These are phyloP conservation scores for Phytophthora sojae DNA, from an alignment of 352 stramenopile species.

Conservation along the genomic window DNA sequence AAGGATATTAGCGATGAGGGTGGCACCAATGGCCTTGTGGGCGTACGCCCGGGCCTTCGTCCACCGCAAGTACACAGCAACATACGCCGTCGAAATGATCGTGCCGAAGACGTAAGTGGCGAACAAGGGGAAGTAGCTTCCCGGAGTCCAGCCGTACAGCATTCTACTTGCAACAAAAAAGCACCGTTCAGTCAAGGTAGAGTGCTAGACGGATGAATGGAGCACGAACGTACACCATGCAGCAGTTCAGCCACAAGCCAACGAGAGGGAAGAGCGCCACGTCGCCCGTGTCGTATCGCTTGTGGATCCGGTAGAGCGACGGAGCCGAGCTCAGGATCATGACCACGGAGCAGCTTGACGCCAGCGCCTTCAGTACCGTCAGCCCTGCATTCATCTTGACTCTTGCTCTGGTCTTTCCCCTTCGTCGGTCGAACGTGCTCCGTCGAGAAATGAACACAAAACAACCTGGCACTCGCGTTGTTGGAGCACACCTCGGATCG, in stretches of 20 bases:
- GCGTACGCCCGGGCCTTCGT: conserved; percentile 24
- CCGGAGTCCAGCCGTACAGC: conserved; percentile 38
- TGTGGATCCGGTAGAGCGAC: conserved; percentile 45
- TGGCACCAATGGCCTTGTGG: conserved; percentile 14
- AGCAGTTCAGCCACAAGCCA: conserved; percentile 43
- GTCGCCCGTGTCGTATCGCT: conserved; percentile 32
- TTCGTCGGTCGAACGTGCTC: conserved; percentile 1
- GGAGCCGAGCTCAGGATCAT: conserved; percentile 43
- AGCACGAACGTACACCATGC: conserved; percentile 34
- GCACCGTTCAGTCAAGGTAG: neutral
- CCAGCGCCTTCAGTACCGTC: conserved; percentile 37
- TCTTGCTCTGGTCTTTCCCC: neutral
- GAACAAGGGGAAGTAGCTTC: conserved; percentile 43
- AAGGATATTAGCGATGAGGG: conserved; percentile 23
- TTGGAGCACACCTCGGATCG: no score
- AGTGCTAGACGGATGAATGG: neutral
- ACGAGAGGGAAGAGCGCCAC: conserved; percentile 39
- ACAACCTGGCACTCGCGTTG: neutral
- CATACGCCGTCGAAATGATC: conserved; percentile 32
- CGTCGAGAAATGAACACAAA: conserved; percentile 17
- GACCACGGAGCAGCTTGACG: conserved; percentile 42
- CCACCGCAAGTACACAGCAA: conserved; percentile 29
- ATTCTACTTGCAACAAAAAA: conserved; percentile 17
- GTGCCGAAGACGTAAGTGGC: conserved; percentile 39
- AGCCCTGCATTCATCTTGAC: conserved; percentile 33